A percentile compares a stretch with the other conserved stretches of the same genome.
phyloP scores from a whole-genome alignment of 2,329 filamentous ascomycete species.

The Penicillium griseofulvum region DNA sequence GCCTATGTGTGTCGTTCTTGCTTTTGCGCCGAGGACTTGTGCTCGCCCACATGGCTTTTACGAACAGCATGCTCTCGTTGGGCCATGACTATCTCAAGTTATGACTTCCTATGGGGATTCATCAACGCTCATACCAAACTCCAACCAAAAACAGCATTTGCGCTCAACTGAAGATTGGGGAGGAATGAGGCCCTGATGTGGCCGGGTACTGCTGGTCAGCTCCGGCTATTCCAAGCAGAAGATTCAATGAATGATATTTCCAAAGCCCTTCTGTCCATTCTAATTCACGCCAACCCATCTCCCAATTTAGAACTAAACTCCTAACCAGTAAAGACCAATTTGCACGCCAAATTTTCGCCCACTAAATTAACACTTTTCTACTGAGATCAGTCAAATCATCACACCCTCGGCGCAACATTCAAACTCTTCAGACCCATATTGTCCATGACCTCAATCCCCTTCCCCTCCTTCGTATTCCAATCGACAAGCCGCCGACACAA shows the following conservation, averaged over 20 bases:
- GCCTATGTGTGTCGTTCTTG: not conserved
- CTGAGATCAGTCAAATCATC: not conserved
- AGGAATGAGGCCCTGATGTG: not conserved
- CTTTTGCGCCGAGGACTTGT: not conserved
- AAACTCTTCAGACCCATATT: constrained; percentile 14
- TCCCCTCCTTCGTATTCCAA: constrained; percentile 31
- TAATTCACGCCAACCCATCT: not conserved
- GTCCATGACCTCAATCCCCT: constrained; percentile 9
- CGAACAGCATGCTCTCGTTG: not conserved
- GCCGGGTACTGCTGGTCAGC: constrained; percentile 1
- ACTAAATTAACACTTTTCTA: not conserved
- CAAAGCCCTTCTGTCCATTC: not conserved
- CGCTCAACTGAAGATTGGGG: not conserved
- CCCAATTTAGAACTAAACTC: not conserved
- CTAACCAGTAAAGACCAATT: not conserved
- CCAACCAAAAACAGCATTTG: not conserved
- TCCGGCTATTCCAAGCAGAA: constrained; percentile 1
- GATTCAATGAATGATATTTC: not conserved
- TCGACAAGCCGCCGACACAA: constrained; percentile 33
- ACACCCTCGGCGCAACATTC: constrained; percentile 18
- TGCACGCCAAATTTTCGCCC: not conserved
- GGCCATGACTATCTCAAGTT: not conserved
- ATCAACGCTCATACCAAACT: not conserved
- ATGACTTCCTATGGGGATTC: not conserved
- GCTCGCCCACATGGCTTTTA: not conserved